Evolutionary conservation across 1,284 basidiomycete genomes (phyloP), one percentile per base, ranked within the genome.

Genomic region (Golubevia pallescens): DNA sequence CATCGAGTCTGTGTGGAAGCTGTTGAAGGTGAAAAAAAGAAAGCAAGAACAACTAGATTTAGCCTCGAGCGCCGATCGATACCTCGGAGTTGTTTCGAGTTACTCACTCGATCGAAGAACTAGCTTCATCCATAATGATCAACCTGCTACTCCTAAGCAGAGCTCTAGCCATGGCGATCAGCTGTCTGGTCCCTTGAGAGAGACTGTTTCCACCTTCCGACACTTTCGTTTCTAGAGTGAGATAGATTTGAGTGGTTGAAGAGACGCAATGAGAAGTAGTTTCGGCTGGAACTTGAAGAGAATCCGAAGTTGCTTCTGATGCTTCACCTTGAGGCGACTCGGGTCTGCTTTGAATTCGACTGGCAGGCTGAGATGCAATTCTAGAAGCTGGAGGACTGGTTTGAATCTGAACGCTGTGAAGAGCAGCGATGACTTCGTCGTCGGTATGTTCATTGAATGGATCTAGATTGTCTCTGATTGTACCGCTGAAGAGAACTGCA

Each of bases 111-210:
- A 79, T 73, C 10, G 75, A 77, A 16, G 71, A 69, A 10, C 73
- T 74, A 1, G 81, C 79, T 61, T 83, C 79, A 66, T 83, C 81
- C 58, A 83, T 75, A 20, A 83, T 63, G 58, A 83, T 70, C 42
- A 83, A 61, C 51, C 69, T 73, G 1, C 75, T 68, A 8, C 69
- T 63, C 19, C 70, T 65, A 7, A 81, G 68, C 20, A 81, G 55
- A 0, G 81, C 79, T 1, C 79, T 70, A 0, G 81, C 81, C 62
- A 83, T 68, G 48, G 72, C 78, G n/a, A 83, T 62, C 19, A 81
- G 67, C 62, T 80, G 79, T 8, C 78, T 69, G 57, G 80, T 71
- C 16, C 79, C 81, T 55, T 78, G 74, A 3, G 75, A 78, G 28
- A 81, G 69, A 61, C 81, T 83, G 24, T 56, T 63, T 34, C 80